Evolutionary conservation across 352 stramenopile species (phyloP).

Genomic region (Globisporangium echinulatum): DNA sequence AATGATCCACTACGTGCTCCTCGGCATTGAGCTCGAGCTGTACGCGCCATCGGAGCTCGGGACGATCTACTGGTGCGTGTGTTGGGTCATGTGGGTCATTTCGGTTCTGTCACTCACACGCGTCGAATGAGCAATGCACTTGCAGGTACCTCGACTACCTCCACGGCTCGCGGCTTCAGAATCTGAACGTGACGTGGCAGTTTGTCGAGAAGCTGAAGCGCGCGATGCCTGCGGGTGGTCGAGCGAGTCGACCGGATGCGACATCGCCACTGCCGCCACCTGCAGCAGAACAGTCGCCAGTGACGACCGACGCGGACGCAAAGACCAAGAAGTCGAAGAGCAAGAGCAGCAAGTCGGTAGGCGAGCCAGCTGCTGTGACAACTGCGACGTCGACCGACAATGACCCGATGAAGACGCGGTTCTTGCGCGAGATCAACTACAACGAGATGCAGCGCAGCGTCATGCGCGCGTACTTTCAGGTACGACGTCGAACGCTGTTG

Average conservation of each 20-base stretch:
- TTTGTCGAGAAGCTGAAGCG: slow-evolving; percentile 82
- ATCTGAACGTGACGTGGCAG: slow-evolving; percentile 70
- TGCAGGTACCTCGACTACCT: slow-evolving; percentile 82
- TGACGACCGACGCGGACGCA: not conserved
- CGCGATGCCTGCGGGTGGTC: slow-evolving; percentile 25
- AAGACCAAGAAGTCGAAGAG: slow-evolving; percentile 10
- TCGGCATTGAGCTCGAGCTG: slow-evolving; percentile 74
- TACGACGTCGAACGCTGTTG: slow-evolving; percentile 2
- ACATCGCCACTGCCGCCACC: not conserved
- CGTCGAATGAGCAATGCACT: not conserved
- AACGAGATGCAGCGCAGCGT: slow-evolving; percentile 67
- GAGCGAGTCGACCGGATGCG: slow-evolving; percentile 3
- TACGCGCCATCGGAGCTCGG: slow-evolving; percentile 66
- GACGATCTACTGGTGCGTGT: slow-evolving; percentile 67
- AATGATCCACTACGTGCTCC: slow-evolving; percentile 74
- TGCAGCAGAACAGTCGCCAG: too few species aligned
- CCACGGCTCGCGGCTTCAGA: slow-evolving; percentile 75
- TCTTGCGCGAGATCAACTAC: slow-evolving; percentile 71
- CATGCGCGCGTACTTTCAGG: slow-evolving; percentile 79
- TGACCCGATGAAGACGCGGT: slow-evolving; percentile 51
- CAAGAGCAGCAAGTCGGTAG: slow-evolving; percentile 29
- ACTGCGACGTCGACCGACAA: slow-evolving; percentile 10
- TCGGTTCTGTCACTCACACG: not conserved
- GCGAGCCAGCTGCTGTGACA: not conserved
- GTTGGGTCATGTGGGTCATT: not conserved